Evolutionary conservation across 345 rosid species (phyloP).

Genomic region (Gossypium australe): DNA sequence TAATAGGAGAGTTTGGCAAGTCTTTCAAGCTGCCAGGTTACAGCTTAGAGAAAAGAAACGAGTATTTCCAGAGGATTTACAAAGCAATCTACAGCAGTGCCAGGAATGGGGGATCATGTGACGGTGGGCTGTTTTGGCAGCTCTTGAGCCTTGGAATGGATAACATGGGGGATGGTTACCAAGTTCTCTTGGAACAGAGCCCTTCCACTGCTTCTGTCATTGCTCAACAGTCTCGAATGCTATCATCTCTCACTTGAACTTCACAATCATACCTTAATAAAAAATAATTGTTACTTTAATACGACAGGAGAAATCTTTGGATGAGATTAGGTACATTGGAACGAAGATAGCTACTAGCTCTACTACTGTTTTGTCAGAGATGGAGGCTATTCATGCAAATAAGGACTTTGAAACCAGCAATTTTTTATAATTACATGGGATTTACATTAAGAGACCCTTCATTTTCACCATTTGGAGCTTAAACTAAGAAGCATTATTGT

Average conservation of each 20-base stretch:
- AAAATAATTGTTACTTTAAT: not conserved
- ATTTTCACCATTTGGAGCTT: not conserved
- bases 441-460: too few species aligned
- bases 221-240: slow-evolving; percentile 45
- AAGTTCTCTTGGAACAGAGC: slow-evolving; percentile 45
- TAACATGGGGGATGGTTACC: slow-evolving; percentile 48
- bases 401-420: too few species aligned
- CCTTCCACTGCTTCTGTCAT: slow-evolving; percentile 57
- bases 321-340: not conserved
- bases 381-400: too few species aligned
- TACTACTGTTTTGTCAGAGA: too few species aligned
- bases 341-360: too few species aligned
- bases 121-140: slow-evolving; percentile 76
- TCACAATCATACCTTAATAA: not conserved
- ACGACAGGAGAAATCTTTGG: not conserved
- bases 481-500: not conserved
- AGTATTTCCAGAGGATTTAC: slow-evolving; percentile 40
- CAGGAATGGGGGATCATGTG: slow-evolving; percentile 35
- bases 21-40: slow-evolving; percentile 41
- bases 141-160: slow-evolving; percentile 44
- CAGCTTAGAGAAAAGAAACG: slow-evolving; percentile 43
- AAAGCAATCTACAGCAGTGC: slow-evolving; percentile 41
- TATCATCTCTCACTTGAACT: slow-evolving; percentile 21
- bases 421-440: too few species aligned
- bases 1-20: slow-evolving; percentile 61